A percentile compares a stretch with the other conserved stretches of the same genome.
Conservation (phyloP, 1,284 basidiomycete species). For the Entoloma clypeatum region DNA sequence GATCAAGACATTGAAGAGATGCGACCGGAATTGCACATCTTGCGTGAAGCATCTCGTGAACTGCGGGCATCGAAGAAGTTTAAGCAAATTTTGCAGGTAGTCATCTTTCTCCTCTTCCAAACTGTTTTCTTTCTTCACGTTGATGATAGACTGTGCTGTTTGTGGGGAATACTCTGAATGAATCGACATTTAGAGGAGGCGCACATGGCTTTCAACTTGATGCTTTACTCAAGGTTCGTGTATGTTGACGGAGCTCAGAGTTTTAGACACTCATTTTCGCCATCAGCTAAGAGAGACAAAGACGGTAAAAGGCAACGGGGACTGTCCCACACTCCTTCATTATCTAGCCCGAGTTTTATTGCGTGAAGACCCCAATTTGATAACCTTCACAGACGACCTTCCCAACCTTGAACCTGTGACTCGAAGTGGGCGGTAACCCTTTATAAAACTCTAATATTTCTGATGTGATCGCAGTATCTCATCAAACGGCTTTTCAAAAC, state of each 20-base stretch:
- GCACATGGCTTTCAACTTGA: conserved; percentile 83
- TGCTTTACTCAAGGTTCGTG: conserved; percentile 70
- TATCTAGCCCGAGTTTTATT: conserved; percentile 79
- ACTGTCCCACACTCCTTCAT: conserved; percentile 84
- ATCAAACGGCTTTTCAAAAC: conserved; percentile 57
- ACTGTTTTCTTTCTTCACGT: conserved; percentile 5
- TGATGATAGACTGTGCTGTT: conserved; percentile 56
- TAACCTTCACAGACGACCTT: conserved; percentile 79
- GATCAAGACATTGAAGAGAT: conserved; percentile 84
- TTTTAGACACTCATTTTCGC: conserved; percentile 4
- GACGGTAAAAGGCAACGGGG: conserved; percentile 60
- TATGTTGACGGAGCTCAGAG: not conserved
- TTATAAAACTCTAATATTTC: conserved; percentile 1
- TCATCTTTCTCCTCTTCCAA: not conserved
- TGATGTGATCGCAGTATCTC: conserved; percentile 51
- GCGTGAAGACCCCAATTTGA: conserved; percentile 59
- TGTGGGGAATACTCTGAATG: conserved; percentile 83
- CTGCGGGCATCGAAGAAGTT: conserved; percentile 68
- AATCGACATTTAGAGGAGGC: conserved; percentile 77
- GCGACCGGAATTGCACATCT: conserved; percentile 73
- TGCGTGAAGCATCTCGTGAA: conserved; percentile 74
- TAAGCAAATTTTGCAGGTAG: conserved; percentile 68
- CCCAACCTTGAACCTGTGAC: conserved; percentile 81
- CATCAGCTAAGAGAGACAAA: conserved; percentile 82
- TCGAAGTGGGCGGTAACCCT: conserved; percentile 58